Percentiles rank a stretch among this genome's conserved stretches.
These are phyloP conservation scores for Nakaseomyces nivariensis DNA, from an alignment of 1,139 yeast genomes.

Conservation along the genomic window DNA sequence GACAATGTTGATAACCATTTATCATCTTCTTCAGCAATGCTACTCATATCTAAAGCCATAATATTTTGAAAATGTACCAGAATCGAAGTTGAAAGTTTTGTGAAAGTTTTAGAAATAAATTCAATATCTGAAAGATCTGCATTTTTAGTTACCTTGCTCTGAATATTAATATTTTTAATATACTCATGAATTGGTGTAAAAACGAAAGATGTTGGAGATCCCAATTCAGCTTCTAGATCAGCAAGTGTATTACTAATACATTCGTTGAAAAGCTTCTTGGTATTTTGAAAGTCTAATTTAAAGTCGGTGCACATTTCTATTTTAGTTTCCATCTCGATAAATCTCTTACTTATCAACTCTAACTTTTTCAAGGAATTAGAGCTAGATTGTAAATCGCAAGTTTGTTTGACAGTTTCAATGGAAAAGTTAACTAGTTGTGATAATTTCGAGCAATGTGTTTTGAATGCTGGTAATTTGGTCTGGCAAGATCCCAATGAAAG, in stretches of 20 bases:
- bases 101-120: slow-evolving; percentile 22
- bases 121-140: slow-evolving; percentile 1
- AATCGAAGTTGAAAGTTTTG: slow-evolving; percentile 50
- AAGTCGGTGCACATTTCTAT: background rate
- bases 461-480: background rate
- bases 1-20: slow-evolving; percentile 54
- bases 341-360: background rate
- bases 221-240: background rate
- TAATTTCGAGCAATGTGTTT: background rate
- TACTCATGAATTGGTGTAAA: background rate
- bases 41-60: slow-evolving; percentile 31
- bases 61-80: slow-evolving; percentile 60
- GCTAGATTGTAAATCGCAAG: background rate
- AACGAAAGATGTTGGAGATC: background rate
- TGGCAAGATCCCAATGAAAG: background rate
- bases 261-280: background rate
- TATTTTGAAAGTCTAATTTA: background rate
- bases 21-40: slow-evolving; percentile 43
- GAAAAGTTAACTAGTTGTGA: background rate
- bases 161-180: background rate
- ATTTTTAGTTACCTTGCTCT: background rate
- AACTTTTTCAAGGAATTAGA: background rate
- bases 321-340: background rate
- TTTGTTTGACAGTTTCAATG: background rate
- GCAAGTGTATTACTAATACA: background rate